Conservation (phyloP, 805 yeast species). For the Monosporozyma unispora region DNA sequence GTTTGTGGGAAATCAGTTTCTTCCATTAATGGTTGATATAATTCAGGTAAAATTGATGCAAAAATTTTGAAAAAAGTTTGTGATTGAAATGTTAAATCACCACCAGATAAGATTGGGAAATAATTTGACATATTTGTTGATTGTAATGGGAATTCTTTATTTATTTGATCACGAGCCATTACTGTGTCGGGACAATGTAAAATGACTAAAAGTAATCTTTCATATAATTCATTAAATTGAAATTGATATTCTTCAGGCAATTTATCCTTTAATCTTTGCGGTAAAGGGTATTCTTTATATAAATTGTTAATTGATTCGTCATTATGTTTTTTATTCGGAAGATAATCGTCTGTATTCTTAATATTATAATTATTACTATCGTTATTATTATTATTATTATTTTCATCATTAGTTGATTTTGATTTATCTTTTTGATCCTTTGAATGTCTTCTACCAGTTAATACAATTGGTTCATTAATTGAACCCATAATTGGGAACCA, state of each 20-base stretch:
- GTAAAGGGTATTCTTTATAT: slow-evolving; percentile 26
- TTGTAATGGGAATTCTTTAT: slow-evolving; percentile 7
- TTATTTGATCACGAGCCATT: slow-evolving; percentile 12
- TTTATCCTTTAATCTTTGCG: slow-evolving; percentile 13
- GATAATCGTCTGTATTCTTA: background rate
- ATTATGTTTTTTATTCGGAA: background rate
- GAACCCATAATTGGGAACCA: slow-evolving; percentile 69
- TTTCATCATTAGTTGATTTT: background rate
- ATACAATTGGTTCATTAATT: slow-evolving; percentile 20
- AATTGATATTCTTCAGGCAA: slow-evolving; percentile 28
- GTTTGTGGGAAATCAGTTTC: slow-evolving; percentile 59
- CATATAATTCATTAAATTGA: slow-evolving; percentile 62
- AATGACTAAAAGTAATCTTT: slow-evolving; percentile 64
- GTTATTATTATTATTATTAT: background rate
- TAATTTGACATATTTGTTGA: slow-evolving; percentile 13
- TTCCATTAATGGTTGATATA: slow-evolving; percentile 66
- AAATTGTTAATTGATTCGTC: slow-evolving; percentile 7
- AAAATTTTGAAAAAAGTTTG: slow-evolving; percentile 46
- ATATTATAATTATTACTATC: background rate
- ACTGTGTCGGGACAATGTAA: slow-evolving; percentile 57
- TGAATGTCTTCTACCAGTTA: slow-evolving; percentile 21
- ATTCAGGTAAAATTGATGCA: slow-evolving; percentile 64
- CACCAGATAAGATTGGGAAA: slow-evolving; percentile 30
- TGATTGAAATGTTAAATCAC: slow-evolving; percentile 26
- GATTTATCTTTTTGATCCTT: slow-evolving; percentile 2